Conservation (phyloP, 192 early-diverging fungal species). For the Borealophlyctis nickersoniae region DNA sequence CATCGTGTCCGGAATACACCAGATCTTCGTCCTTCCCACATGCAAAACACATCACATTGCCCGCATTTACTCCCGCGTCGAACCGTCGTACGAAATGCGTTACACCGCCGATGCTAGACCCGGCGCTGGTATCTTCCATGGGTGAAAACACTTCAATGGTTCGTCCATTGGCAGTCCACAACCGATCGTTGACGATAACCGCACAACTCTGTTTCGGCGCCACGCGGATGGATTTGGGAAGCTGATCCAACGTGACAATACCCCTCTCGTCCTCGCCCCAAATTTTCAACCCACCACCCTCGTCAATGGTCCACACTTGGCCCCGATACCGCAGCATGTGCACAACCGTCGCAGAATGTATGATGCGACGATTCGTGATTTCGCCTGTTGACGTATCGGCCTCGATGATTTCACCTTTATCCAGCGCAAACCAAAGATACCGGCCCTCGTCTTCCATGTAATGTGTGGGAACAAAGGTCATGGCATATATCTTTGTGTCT, state of each 20-base stretch:
- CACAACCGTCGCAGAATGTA: slow-evolving; percentile 48
- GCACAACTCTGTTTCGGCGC: slow-evolving; percentile 44
- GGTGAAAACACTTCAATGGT: slow-evolving; percentile 56
- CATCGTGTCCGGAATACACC: slow-evolving; percentile 73
- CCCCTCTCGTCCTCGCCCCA: slow-evolving; percentile 31
- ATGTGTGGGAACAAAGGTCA: slow-evolving; percentile 56
- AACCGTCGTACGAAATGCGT: slow-evolving; percentile 30
- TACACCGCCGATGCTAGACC: too few relatives aligned
- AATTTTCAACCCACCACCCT: slow-evolving; percentile 53
- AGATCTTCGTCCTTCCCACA: slow-evolving; percentile 26
- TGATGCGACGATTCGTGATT: slow-evolving; percentile 32
- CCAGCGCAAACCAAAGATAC: slow-evolving; percentile 63
- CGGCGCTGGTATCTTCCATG: slow-evolving; percentile 29
- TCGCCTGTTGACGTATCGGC: slow-evolving; percentile 44
- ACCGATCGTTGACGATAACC: slow-evolving; percentile 41
- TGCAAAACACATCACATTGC: slow-evolving; percentile 58
- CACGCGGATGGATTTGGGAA: slow-evolving; percentile 44
- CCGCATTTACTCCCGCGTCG: slow-evolving; percentile 27
- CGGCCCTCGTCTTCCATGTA: slow-evolving; percentile 51
- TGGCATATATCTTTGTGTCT: slow-evolving; percentile 47
- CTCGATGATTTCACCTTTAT: slow-evolving; percentile 59
- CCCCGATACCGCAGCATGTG: slow-evolving; percentile 54
- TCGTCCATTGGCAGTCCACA: slow-evolving; percentile 64
- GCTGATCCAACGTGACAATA: slow-evolving; percentile 9
- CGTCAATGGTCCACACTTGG: slow-evolving; percentile 67